phyloP scores from a whole-genome alignment of 257 asterid species.

The Gentiana macrophylla region DNA sequence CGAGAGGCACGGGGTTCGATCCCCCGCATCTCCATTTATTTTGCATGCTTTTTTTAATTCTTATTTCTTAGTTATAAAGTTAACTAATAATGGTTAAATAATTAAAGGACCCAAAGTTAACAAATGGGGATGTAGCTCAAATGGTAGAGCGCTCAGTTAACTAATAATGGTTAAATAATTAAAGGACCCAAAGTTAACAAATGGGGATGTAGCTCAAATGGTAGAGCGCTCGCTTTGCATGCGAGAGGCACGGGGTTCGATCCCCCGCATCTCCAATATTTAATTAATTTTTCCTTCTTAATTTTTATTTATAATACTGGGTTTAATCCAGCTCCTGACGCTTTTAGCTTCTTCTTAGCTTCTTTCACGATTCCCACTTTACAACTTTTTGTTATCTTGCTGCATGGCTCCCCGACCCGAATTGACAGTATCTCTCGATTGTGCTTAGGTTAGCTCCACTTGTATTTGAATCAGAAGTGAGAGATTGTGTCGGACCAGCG shows the following conservation, averaged over 20 bases:
- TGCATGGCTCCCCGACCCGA: constrained; percentile 18
- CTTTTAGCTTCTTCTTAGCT: too few species aligned
- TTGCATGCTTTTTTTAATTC: not conserved
- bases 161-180: not conserved
- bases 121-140: constrained; percentile 87
- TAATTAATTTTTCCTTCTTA: rapidly evolving
- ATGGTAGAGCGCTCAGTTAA: constrained; percentile 81
- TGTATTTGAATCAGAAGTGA: not conserved
- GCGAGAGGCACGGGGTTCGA: constrained; percentile 99
- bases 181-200: too few species aligned
- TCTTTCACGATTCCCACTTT: too few species aligned
- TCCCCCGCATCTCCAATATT: constrained; percentile 28
- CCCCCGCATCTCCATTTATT: constrained; percentile 28
- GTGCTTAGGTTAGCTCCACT: constrained; percentile 46
- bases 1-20: constrained; percentile 98
- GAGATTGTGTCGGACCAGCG: too few species aligned
- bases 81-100: too few species aligned
- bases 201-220: constrained; percentile 98
- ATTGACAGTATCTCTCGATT: constrained; percentile 55
- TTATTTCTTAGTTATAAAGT: not conserved
- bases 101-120: too few species aligned
- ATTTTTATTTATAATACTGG: too few species aligned
- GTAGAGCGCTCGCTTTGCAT: constrained; percentile 99
- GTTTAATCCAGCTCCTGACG: not conserved
- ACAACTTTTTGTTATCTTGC: too few species aligned